These are phyloP conservation scores for Niveomyces coronatus DNA, from an alignment of 2,329 filamentous ascomycete species.

Conservation along the genomic window DNA sequence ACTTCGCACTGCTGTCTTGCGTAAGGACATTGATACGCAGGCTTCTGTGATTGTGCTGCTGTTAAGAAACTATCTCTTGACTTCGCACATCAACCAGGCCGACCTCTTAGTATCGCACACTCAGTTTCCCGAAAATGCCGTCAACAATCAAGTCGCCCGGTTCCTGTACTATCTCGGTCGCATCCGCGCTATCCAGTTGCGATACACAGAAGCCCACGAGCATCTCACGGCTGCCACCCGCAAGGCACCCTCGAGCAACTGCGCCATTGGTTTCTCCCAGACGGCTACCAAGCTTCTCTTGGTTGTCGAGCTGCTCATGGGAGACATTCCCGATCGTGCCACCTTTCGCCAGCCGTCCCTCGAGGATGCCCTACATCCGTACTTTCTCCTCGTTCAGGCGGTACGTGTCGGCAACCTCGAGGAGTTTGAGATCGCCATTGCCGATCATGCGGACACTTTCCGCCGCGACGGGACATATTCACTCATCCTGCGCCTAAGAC, in stretches of 20 bases:
- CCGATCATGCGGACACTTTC: constrained; percentile 73
- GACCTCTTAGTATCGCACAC: constrained; percentile 94
- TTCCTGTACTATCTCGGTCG: constrained; percentile 97
- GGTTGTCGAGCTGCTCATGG: constrained; percentile 95
- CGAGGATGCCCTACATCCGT: constrained; percentile 81
- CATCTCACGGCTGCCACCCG: constrained; percentile 87
- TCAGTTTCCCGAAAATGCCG: constrained; percentile 84
- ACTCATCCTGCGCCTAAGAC: constrained; percentile 82
- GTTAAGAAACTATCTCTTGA: constrained; percentile 90
- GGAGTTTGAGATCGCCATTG: constrained; percentile 81
- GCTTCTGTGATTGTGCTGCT: constrained; percentile 90
- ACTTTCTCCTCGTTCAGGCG: constrained; percentile 87
- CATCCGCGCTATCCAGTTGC: constrained; percentile 90
- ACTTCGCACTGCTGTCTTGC: constrained; percentile 86
- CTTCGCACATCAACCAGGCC: constrained; percentile 93
- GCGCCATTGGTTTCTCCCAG: constrained; percentile 89
- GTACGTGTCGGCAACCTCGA: constrained; percentile 94
- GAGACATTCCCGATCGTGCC: constrained; percentile 91
- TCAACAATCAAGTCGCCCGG: constrained; percentile 95
- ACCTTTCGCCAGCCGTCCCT: constrained; percentile 85
- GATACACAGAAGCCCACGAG: constrained; percentile 94
- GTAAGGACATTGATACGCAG: constrained; percentile 96
- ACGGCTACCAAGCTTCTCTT: constrained; percentile 93
- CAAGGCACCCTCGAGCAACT: constrained; percentile 83
- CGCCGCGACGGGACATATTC: constrained; percentile 92